phyloP scores from a whole-genome alignment of 495 filamentous ascomycete genomes.

The Collariella sp. region DNA sequence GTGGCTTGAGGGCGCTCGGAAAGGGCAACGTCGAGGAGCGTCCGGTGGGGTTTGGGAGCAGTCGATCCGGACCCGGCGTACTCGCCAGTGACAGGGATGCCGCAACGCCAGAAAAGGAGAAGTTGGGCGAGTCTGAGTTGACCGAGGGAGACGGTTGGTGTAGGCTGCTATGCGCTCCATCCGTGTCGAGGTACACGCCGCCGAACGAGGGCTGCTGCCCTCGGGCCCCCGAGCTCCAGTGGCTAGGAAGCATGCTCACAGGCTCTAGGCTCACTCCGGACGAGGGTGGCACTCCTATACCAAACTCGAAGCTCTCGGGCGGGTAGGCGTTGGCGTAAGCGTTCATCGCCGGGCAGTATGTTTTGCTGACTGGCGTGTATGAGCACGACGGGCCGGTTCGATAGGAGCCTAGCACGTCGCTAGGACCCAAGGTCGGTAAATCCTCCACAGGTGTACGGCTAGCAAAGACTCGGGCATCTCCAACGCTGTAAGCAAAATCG shows the following conservation, averaged over 20 bases:
- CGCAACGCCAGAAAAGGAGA: conserved; percentile 34
- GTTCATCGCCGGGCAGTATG: conserved; percentile 28
- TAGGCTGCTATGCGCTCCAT: conserved; percentile 25
- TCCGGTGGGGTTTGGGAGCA: conserved; percentile 31
- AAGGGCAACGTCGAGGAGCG: conserved; percentile 24
- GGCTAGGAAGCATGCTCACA: conserved; percentile 23
- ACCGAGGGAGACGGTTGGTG: conserved; percentile 29
- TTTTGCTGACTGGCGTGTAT: conserved; percentile 25
- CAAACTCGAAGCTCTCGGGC: conserved; percentile 37
- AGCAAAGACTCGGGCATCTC: conserved; percentile 32
- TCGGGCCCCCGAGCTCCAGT: conserved; percentile 20
- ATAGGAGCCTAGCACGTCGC: conserved; percentile 26
- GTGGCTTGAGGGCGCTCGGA: conserved; percentile 19
- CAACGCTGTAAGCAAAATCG: conserved; percentile 34
- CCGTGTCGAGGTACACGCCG: conserved; percentile 29
- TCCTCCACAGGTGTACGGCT: conserved; percentile 25
- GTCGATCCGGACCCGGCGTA: conserved; percentile 24
- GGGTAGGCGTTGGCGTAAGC: conserved; percentile 28
- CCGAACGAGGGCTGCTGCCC: conserved; percentile 15
- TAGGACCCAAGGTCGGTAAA: conserved; percentile 18
- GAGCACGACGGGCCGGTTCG: conserved; percentile 17
- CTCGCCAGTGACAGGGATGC: conserved; percentile 28
- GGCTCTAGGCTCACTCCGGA: conserved; percentile 26
- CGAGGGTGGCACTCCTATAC: conserved; percentile 27
- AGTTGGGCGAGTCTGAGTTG: conserved; percentile 25